Conservation (phyloP, 1,284 basidiomycete genomes). For the Cutaneotrichosporon daszewskae region DNA sequence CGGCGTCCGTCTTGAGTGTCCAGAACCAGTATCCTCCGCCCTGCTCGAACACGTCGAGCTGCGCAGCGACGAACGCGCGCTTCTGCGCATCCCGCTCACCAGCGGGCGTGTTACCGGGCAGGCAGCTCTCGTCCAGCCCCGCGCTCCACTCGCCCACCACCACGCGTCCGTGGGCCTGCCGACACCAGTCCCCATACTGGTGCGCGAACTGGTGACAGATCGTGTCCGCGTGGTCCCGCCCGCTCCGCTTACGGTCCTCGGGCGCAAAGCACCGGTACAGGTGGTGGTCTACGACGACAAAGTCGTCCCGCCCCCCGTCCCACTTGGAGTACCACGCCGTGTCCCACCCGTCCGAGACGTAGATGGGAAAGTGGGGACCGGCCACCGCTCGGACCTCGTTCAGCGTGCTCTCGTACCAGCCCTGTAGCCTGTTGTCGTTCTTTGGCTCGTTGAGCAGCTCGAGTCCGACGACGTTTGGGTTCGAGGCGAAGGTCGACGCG, state of each 20-base stretch:
- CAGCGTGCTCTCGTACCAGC: conserved; percentile 64
- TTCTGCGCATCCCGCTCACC: conserved; percentile 52
- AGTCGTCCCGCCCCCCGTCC: conserved; percentile 49
- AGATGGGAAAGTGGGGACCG: conserved; percentile 59
- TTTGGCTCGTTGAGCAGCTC: conserved; percentile 81
- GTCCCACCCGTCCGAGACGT: conserved; percentile 74
- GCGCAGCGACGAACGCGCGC: conserved; percentile 58
- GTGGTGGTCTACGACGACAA: conserved; percentile 72
- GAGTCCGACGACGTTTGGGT: conserved; percentile 68
- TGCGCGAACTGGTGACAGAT: conserved; percentile 23
- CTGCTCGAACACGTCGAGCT: conserved; percentile 64
- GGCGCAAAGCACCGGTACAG: conserved; percentile 63
- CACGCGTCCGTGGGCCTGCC: conserved; percentile 54
- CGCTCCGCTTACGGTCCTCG: conserved; percentile 57
- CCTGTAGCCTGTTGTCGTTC: conserved; percentile 53
- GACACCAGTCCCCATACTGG: conserved; percentile 12
- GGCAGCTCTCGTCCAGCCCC: conserved; percentile 63
- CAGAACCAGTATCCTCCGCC: conserved; percentile 77
- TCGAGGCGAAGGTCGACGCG: conserved; percentile 46
- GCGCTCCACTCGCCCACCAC: conserved; percentile 83
- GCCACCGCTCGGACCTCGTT: conserved; percentile 53
- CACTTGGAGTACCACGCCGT: conserved; percentile 62
- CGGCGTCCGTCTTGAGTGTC: conserved; percentile 72
- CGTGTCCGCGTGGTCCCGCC: conserved; percentile 55
- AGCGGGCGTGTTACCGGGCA: conserved; percentile 51